A percentile compares a stretch with the other conserved stretches of the same genome.
Evolutionary conservation across 345 rosid genomes (phyloP).

Genomic region (Brassica carinata): DNA sequence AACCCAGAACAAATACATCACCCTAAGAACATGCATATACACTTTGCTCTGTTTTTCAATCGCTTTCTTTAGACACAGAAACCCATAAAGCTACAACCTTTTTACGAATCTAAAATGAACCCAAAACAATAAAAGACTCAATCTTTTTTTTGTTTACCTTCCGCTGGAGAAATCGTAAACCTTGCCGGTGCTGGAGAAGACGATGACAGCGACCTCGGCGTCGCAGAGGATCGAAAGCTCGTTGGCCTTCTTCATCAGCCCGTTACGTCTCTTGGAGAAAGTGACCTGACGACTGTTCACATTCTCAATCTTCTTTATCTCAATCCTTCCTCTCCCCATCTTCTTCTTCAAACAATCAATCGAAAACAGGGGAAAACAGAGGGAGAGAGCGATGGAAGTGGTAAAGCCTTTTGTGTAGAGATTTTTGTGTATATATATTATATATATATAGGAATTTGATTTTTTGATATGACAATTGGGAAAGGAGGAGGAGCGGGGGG

Average conservation of each 20-base stretch:
- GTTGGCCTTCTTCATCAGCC: slow-evolving; percentile 80
- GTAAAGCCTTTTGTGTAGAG: background rate
- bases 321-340: slow-evolving; percentile 94
- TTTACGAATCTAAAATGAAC: background rate
- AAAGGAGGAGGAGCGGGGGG: slow-evolving; percentile 11
- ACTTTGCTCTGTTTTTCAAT: slow-evolving; percentile 27
- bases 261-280: slow-evolving; percentile 85
- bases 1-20: slow-evolving; percentile 7
- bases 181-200: slow-evolving; percentile 91
- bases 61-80: background rate
- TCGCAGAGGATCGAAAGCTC: slow-evolving; percentile 91
- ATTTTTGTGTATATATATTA: background rate
- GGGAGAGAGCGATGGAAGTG: slow-evolving; percentile 8
- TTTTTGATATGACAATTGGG: slow-evolving; percentile 19
- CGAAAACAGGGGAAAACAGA: slow-evolving; percentile 5
- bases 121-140: background rate
- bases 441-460: slow-evolving; percentile 14
- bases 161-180: slow-evolving; percentile 76
- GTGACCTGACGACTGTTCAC: slow-evolving; percentile 95
- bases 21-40: background rate
- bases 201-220: slow-evolving; percentile 84
- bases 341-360: background rate
- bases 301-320: slow-evolving; percentile 93
- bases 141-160: slow-evolving; percentile 43
- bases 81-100: background rate